Evolutionary conservation across 495 filamentous ascomycete species (phyloP).

Genomic region (Daldinia concentrica): DNA sequence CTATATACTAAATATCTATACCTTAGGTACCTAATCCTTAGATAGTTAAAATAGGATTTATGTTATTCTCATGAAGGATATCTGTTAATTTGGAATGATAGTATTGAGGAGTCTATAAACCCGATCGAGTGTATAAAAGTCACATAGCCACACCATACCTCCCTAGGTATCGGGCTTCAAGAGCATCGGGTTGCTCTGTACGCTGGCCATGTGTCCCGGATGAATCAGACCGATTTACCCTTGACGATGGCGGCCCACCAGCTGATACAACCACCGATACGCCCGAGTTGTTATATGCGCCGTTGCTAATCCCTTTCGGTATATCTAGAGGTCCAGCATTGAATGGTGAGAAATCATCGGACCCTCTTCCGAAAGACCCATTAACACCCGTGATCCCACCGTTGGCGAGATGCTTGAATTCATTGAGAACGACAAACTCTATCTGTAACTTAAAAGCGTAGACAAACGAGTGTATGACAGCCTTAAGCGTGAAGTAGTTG

Average conservation of each 20-base stretch:
- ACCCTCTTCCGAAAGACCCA: conserved; percentile 12
- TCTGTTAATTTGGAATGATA: not conserved
- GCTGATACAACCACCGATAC: conserved; percentile 18
- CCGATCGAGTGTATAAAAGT: not conserved
- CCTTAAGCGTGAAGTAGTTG: conserved; percentile 66
- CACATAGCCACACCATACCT: conserved; percentile 17
- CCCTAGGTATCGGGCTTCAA: conserved; percentile 26
- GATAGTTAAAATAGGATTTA: not conserved
- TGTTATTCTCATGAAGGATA: not conserved
- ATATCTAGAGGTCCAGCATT: conserved; percentile 5
- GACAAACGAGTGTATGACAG: conserved; percentile 66
- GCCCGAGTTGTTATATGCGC: conserved; percentile 19
- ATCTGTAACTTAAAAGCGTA: conserved; percentile 75
- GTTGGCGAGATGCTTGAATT: conserved; percentile 48
- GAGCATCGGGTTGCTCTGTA: conserved; percentile 16
- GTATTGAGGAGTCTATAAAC: not conserved
- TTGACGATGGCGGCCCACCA: conserved; percentile 13
- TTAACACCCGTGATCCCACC: conserved; percentile 27
- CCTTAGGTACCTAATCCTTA: too few species aligned
- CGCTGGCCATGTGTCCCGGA: not conserved
- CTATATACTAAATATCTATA: too few species aligned
- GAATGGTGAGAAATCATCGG: conserved; percentile 11
- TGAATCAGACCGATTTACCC: not conserved
- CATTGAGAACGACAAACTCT: conserved; percentile 68
- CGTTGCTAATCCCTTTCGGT: conserved; percentile 5